Evolutionary conservation across 2,329 filamentous ascomycete species (phyloP), one percentile per base, ranked within the genome.

Genomic region (Periconia sp.): DNA sequence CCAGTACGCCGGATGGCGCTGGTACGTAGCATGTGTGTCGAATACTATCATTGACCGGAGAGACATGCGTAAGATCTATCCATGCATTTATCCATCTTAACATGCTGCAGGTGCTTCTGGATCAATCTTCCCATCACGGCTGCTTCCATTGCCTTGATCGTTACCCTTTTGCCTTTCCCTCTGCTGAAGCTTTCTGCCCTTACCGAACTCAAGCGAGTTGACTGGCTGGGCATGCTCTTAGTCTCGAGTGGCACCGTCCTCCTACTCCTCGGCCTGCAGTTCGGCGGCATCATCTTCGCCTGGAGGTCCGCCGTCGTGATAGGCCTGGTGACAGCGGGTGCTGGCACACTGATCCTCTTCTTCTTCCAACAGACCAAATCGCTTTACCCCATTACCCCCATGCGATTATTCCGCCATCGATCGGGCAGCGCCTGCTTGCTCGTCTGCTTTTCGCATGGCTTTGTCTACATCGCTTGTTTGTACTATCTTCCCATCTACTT

Each of bases 401-500:
- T 42, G 41, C 11, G 11, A 11, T 18, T 42, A 11, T 42, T 42
- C 14, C 13, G 41, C 10, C 13, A 42, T 11, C 11, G 10, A 11
- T 15, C 17, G 10, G 17, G 17, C 41, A 11, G 14, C 19, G 41
- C 41, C 17, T 15, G 11, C 3, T 17, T 42, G 11, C 11, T 42
- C 17, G 13, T n/a, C 17, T n/a, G 13, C 17, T 42, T 42, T 17
- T 11, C 17, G 10, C 41, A 42, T 17, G 41, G 41, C 17, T 11
- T 42, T 11, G 41, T 42, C 19, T 23, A 15, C 41, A 42, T 42
- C 17, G 11, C 41, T 17, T 18, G 14, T 1, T 81, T 82, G 41
- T 90, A 88, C 70, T 91, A 87, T 62, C 74, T 90, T 2, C 88
- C 88, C 0, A 77, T 90, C 0, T 91, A 88, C 70, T 88, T 88